A percentile compares a stretch with the other conserved stretches of the same genome.
Evolutionary conservation across 768 basidiomycete genomes (phyloP).

Genomic region (Suillus subaureus): DNA sequence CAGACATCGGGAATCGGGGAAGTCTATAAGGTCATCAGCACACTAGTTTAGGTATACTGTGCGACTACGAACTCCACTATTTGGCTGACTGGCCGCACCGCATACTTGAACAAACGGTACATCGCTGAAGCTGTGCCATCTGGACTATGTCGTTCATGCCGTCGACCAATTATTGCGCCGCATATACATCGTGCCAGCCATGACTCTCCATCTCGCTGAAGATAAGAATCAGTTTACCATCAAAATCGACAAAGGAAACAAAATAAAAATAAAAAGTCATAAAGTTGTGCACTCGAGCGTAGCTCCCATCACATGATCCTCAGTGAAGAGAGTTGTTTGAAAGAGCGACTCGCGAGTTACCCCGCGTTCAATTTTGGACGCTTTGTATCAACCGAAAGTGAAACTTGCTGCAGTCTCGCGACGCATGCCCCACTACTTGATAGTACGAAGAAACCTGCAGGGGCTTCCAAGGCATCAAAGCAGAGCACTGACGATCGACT

Average conservation of each 20-base stretch:
- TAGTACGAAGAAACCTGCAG: constrained; percentile 48
- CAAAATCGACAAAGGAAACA: constrained; percentile 19
- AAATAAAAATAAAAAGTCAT: constrained; percentile 11
- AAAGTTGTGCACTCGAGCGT: constrained; percentile 79
- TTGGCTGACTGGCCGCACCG: constrained; percentile 70
- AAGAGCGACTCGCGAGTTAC: constrained; percentile 42
- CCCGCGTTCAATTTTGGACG: constrained; percentile 72
- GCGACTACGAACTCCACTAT: constrained; percentile 56
- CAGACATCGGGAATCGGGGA: constrained; percentile 64
- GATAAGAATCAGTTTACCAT: constrained; percentile 16
- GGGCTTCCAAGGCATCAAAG: constrained; percentile 51
- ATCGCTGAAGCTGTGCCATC: constrained; percentile 39
- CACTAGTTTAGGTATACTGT: neutral
- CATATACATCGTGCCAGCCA: constrained; percentile 73
- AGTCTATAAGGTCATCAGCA: constrained; percentile 29
- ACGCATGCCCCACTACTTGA: constrained; percentile 20
- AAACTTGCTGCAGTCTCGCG: constrained; percentile 36
- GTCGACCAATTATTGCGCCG: constrained; percentile 79
- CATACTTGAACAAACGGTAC: constrained; percentile 82
- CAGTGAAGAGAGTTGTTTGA: constrained; percentile 85
- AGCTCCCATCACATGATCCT: constrained; percentile 83
- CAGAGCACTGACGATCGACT: constrained; percentile 24
- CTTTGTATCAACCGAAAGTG: constrained; percentile 88
- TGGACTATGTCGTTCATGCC: constrained; percentile 49
- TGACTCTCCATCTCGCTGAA: constrained; percentile 65